Base-by-base conservation (phyloP, 176 grass and related monocot genomes). In the Dactylis glomerata region DNA sequence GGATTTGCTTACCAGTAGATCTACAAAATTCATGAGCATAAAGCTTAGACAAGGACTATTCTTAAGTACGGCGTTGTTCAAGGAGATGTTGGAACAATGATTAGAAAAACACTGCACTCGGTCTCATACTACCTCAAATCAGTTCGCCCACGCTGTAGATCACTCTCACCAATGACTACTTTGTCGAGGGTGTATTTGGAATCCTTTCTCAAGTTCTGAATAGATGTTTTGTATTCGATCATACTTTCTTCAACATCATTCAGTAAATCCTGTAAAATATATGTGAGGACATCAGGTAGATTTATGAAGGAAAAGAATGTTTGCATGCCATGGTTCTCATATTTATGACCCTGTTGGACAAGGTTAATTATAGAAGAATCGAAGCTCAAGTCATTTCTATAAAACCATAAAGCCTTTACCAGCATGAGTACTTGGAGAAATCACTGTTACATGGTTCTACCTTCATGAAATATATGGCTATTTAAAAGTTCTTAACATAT, bases 1-100 rank as follows among this genome's bases (percentile, higher is more conserved):
- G 96, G 82, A 98, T 94, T 82, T 98, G 90, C 49, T 90, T 88
- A 81, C 96, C 96, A 82, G 96, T 84, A 74, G 93, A 90, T 82
- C 96, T 98, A 65, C 49, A 82, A 54, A 81, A 82, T 75, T 17
- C 68, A 72, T 32, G 12, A 54, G 19, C 46, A 86, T 36, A 64
- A 34, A 62, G 12, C 71, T 78, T 52, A 71, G 16, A 83, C 33
- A 31, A 22, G 17, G 16, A 75, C 22, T 75, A 51, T 50, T 51
- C n/a, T 20, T 59, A 19, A 84, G 57, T 4, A 67, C 6, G 5
- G 10, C 17, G 26, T 50, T 68, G 27, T 84, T 67, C 46, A 80
- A 79, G 50, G 45, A 58, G 88, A 73, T 30, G 46, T 4, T 1
- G 75, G 23, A 37, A 70, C 0, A 50, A 50, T 27, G 23, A n/a